A percentile compares a stretch with the other conserved stretches of the same genome.
These are phyloP conservation scores for Alternaria rosae DNA, from an alignment of 2,329 filamentous ascomycete species.

Conservation along the genomic window DNA sequence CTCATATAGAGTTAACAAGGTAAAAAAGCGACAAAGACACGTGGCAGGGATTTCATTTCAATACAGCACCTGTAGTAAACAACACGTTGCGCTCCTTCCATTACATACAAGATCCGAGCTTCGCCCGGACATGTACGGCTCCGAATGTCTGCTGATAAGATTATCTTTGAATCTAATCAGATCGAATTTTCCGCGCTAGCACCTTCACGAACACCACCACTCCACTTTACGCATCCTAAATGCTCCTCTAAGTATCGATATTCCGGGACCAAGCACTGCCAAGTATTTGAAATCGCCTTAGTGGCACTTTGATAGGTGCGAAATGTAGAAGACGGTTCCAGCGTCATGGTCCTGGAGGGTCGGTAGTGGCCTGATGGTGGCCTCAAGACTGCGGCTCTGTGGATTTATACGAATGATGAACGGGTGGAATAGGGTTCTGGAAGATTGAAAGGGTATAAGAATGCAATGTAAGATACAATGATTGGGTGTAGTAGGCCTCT, in stretches of 20 bases:
- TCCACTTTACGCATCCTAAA: constrained; percentile 1
- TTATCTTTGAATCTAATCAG: constrained; percentile 16
- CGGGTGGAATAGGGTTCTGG: not conserved
- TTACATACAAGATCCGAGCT: not conserved
- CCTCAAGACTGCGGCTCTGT: not conserved
- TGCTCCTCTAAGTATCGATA: not conserved
- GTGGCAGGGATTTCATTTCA: not conserved
- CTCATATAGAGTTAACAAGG: not conserved
- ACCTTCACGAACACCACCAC: not conserved
- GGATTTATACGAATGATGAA: not conserved
- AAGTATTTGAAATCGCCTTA: not conserved
- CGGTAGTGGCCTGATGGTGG: not conserved
- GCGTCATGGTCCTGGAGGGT: not conserved
- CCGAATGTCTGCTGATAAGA: constrained; percentile 4
- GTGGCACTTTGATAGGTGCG: not conserved
- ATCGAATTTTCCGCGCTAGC: constrained; percentile 16
- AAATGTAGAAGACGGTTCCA: not conserved
- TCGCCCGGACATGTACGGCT: not conserved
- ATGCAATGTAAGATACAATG: not conserved
- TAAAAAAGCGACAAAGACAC: not conserved
- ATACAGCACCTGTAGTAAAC: not conserved
- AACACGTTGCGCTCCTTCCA: not conserved
- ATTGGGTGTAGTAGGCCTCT: not conserved
- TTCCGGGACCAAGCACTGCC: not conserved
- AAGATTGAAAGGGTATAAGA: not conserved